phyloP scores from a whole-genome alignment of 2,329 filamentous ascomycete genomes.

The Thermothelomyces thermophilus region DNA sequence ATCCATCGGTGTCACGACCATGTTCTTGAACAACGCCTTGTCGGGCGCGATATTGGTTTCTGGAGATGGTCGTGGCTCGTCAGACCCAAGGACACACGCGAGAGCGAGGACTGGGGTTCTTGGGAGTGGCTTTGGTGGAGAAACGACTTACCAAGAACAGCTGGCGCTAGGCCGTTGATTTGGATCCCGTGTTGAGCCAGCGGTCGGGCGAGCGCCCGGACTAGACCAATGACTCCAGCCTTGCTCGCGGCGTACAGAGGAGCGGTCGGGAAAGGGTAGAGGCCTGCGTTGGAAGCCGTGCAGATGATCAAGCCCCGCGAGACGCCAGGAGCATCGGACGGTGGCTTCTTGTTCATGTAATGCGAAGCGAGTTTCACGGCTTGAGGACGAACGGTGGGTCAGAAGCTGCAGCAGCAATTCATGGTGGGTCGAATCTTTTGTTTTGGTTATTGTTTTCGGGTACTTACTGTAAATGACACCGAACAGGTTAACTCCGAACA shows the following conservation, averaged over 20 bases:
- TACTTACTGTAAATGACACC: constrained; percentile 40
- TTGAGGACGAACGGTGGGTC: no score
- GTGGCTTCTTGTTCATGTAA: constrained; percentile 42
- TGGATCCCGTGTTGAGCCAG: constrained; percentile 38
- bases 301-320: constrained; percentile 43
- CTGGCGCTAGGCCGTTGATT: constrained; percentile 46
- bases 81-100: no score
- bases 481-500: constrained; percentile 33
- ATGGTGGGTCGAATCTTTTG: no score
- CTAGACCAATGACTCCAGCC: constrained; percentile 42
- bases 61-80: constrained; percentile 2
- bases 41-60: constrained; percentile 41
- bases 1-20: constrained; percentile 46
- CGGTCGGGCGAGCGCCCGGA: constrained; percentile 39
- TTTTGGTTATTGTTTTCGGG: no score
- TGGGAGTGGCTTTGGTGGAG: no score
- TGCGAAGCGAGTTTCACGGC: constrained; percentile 41
- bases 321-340: constrained; percentile 12
- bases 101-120: no score
- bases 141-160: constrained; percentile 40
- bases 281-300: constrained; percentile 46
- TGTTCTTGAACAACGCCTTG: constrained; percentile 38
- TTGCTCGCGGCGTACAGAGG: constrained; percentile 46
- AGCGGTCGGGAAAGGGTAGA: constrained; percentile 45
- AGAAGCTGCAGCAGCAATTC: no score